phyloP scores from a whole-genome alignment of 2,329 filamentous ascomycete species.

The Orbilia brochopaga region DNA sequence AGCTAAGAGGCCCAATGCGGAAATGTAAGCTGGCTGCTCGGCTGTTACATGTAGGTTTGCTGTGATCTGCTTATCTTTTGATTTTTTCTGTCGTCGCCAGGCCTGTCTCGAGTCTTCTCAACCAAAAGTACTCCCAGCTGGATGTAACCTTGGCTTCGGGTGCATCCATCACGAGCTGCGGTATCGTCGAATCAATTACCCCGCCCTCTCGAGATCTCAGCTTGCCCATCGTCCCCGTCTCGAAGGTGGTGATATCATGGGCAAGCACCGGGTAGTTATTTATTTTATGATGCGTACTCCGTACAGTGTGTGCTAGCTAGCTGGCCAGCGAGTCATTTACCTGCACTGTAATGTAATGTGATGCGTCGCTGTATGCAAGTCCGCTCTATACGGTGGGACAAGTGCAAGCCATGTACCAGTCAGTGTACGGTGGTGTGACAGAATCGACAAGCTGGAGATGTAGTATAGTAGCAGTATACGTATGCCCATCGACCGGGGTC shows the following conservation, averaged over 20 bases:
- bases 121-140: not conserved
- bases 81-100: not conserved
- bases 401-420: not conserved
- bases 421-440: too few relatives aligned
- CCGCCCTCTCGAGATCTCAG: too few relatives aligned
- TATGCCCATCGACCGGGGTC: too few relatives aligned
- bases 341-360: not conserved
- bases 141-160: conserved; percentile 4
- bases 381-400: not conserved
- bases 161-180: not conserved
- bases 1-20: too few relatives aligned
- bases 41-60: too few relatives aligned
- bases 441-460: too few relatives aligned
- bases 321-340: not conserved
- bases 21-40: too few relatives aligned
- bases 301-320: too few relatives aligned
- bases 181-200: not conserved
- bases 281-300: too few relatives aligned
- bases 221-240: not conserved
- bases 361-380: not conserved
- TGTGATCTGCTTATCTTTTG: too few relatives aligned
- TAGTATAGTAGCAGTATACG: too few relatives aligned
- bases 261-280: too few relatives aligned
- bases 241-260: not conserved
- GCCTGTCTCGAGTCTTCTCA: not conserved